Percentiles rank a stretch among this genome's conserved stretches.
phyloP scores from a whole-genome alignment of 768 basidiomycete species.

The Kwoniella mangroviensis region DNA sequence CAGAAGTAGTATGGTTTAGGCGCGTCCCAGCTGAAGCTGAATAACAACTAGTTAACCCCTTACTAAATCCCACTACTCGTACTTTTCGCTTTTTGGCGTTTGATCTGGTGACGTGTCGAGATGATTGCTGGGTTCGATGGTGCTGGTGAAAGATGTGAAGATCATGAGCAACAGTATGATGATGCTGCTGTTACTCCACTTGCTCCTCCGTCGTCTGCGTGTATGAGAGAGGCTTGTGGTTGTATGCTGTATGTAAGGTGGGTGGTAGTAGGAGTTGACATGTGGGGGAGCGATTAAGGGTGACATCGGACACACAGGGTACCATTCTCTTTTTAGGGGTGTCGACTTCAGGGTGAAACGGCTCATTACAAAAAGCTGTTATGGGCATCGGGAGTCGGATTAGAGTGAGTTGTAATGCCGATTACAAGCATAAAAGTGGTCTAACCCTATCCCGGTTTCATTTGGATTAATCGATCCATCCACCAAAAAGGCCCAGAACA shows the following conservation, averaged over 20 bases:
- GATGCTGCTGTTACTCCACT: not conserved
- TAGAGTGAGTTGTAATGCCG: not conserved
- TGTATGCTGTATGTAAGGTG: not conserved
- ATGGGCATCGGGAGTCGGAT: not conserved
- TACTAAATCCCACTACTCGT: not conserved
- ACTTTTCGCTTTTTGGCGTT: not conserved
- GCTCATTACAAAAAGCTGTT: not conserved
- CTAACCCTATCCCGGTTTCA: not conserved
- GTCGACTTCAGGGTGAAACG: not conserved
- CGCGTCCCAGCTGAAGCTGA: conserved; percentile 8
- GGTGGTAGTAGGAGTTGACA: not conserved
- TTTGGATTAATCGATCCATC: not conserved
- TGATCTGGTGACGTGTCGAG: not conserved
- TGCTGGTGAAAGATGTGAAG: not conserved
- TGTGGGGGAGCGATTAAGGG: not conserved
- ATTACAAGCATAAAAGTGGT: not conserved
- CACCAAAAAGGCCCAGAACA: not conserved
- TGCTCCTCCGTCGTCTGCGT: not conserved
- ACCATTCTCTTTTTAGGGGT: not conserved
- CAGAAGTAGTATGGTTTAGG: conserved; percentile 8
- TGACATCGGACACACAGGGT: not conserved
- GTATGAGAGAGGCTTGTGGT: not conserved
- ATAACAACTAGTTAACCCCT: not conserved
- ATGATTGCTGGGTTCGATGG: not conserved
- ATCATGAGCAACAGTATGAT: not conserved